These are phyloP conservation scores for Piloderma croceum DNA, from an alignment of 768 basidiomycete genomes.

Conservation along the genomic window DNA sequence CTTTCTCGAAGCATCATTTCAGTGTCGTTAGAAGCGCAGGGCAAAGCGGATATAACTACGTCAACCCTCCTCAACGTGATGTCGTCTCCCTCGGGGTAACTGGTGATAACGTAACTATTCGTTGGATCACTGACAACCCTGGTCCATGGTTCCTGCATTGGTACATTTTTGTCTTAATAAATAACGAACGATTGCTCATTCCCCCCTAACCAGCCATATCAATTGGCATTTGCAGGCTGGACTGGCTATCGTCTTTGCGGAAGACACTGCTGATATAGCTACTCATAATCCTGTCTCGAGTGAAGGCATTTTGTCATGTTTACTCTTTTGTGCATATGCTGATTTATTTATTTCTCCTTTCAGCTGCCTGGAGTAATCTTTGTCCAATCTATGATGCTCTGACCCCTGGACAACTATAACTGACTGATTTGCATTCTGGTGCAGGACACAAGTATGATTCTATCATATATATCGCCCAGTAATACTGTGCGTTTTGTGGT, in stretches of 20 bases:
- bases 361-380: constrained; percentile 30
- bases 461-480: too few relatives aligned
- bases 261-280: constrained; percentile 29
- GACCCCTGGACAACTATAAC: constrained; percentile 3
- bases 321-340: too few relatives aligned
- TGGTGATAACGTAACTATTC: constrained; percentile 45
- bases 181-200: too few relatives aligned
- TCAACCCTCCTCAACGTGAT: constrained; percentile 57
- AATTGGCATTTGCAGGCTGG: constrained; percentile 43
- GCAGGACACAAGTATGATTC: too few relatives aligned
- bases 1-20: constrained; percentile 35
- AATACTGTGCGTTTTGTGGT: too few relatives aligned
- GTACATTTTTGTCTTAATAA: too few relatives aligned
- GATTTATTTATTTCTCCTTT: too few relatives aligned
- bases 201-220: too few relatives aligned
- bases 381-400: constrained; percentile 32
- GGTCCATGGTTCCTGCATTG: constrained; percentile 56
- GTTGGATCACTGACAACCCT: constrained; percentile 61
- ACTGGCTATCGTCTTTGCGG: constrained; percentile 31
- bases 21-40: constrained; percentile 40
- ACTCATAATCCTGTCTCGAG: constrained; percentile 7
- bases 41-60: constrained; percentile 33
- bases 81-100: constrained; percentile 40
- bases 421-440: too few relatives aligned
- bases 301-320: constrained; percentile 18